phyloP scores from a whole-genome alignment of 352 stramenopile species.

The Globisporangium abappressorium region DNA sequence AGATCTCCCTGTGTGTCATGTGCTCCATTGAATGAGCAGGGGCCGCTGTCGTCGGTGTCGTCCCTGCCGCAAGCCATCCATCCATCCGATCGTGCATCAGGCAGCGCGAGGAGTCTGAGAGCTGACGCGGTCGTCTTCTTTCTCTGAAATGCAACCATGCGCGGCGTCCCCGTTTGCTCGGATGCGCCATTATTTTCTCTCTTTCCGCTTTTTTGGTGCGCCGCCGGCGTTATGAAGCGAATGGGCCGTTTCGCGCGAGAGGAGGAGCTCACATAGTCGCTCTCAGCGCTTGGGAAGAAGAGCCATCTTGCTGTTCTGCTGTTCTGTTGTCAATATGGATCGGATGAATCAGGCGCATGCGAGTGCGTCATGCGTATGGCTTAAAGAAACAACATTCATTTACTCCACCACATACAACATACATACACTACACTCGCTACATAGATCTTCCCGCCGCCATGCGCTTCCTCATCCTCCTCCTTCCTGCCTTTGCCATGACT shows the following conservation, averaged over 20 bases:
- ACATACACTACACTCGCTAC: background rate
- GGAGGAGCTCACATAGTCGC: background rate
- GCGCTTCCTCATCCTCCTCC: background rate
- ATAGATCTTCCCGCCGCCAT: background rate
- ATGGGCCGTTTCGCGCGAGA: background rate
- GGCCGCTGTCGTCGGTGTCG: too few relatives aligned
- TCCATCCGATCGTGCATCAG: background rate
- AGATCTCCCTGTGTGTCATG: background rate
- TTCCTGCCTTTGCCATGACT: background rate
- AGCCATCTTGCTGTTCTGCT: background rate
- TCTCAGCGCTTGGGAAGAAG: background rate
- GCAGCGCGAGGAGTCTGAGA: too few relatives aligned
- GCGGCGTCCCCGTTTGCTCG: background rate
- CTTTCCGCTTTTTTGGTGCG: background rate
- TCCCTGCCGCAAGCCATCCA: background rate
- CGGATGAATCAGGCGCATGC: background rate
- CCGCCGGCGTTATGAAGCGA: background rate
- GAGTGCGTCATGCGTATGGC: background rate
- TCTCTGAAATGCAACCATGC: background rate
- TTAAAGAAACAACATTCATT: background rate
- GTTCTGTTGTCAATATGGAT: background rate
- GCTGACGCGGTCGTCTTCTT: background rate
- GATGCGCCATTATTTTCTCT: background rate
- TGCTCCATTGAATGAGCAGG: background rate
- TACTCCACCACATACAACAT: background rate